Evolutionary conservation across 192 early-diverging fungal genomes (phyloP), one percentile per base, ranked within the genome.

Genomic region (Cetraspora pellucida): DNA sequence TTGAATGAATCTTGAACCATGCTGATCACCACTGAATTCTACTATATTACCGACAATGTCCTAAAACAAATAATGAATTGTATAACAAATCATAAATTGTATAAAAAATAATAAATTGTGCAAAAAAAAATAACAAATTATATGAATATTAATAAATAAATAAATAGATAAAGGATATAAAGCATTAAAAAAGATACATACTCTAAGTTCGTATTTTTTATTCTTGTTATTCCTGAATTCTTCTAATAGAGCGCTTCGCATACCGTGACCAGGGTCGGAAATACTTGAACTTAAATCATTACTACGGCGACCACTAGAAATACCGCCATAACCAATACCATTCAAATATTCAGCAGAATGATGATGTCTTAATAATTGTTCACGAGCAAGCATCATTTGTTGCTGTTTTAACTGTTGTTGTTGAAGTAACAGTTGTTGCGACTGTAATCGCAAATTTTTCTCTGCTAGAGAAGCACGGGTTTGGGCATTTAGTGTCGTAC

Each of bases 1-100:
- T 86, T 99, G 97, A 83, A 99, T 98, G 77, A 98, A 99, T 17
- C 97, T 91, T 72, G 95, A 97, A 1, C 97, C 97, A 75, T 99
- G 96, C 83, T 99, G 97, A 83, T 99, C 97, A 74, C 95, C 93
- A 81, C 95, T 97, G 77, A 99, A 99, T 82, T 99, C 97, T 28
- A 98, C 96, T 80, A 99, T 94, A 81, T 91, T 90, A 27, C 92
- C 93, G 55, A 87, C 89, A 85, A 99, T 96, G 79, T 99, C 97
- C 91, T 93, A 80, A 43, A 54, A 27, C n/a, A 10, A 46, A 27
- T 23, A 47, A 47, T 14, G 3, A 23, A 21, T 21, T 49, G n/a
- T n/a, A n/a, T n/a, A n/a, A n/a, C n/a, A n/a, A n/a, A n/a, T n/a
- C n/a, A n/a, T n/a, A n/a, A n/a, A n/a, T n/a, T n/a, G n/a, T n/a